These are phyloP conservation scores for Alternaria longipes DNA, from an alignment of 2,329 filamentous ascomycete genomes.

Conservation along the genomic window DNA sequence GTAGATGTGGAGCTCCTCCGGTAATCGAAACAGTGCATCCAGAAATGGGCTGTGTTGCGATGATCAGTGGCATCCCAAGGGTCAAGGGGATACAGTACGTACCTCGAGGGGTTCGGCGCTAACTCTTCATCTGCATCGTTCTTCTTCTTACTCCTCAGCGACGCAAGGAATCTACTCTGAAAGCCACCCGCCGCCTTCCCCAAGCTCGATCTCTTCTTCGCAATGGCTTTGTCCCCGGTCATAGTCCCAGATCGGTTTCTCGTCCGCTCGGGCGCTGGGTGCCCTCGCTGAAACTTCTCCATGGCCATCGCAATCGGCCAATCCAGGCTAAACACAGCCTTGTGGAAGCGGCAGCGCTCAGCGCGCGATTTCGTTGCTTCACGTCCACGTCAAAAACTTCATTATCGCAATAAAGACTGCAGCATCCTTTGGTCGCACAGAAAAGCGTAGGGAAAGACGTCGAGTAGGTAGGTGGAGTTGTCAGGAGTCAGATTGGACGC, in stretches of 20 bases:
- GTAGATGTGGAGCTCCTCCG: conserved; percentile 47
- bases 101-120: conserved; percentile 37
- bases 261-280: conserved; percentile 27
- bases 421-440: conserved; percentile 19
- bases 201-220: conserved; percentile 44
- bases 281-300: conserved; percentile 38
- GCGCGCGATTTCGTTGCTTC: conserved; percentile 25
- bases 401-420: conserved; percentile 17
- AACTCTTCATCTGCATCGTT: conserved; percentile 29
- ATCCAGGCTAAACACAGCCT: conserved; percentile 12
- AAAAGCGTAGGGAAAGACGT: conserved; percentile 1
- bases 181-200: conserved; percentile 45
- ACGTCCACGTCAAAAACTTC: conserved; percentile 16
- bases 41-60: conserved; percentile 39
- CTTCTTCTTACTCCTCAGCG: conserved; percentile 41
- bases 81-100: conserved; percentile 11
- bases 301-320: conserved; percentile 25
- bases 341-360: conserved; percentile 14
- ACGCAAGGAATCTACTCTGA: conserved; percentile 44
- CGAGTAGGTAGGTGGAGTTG: conserved; percentile 8
- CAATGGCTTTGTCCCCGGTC: conserved; percentile 25
- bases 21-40: conserved; percentile 44
- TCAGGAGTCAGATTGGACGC: conserved; percentile 5
- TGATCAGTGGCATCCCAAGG: conserved; percentile 7
- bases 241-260: conserved; percentile 26